Evolutionary conservation across 73 alveolate genomes (phyloP), one percentile per base, ranked within the genome.

Genomic region (Breviolum minutum): DNA sequence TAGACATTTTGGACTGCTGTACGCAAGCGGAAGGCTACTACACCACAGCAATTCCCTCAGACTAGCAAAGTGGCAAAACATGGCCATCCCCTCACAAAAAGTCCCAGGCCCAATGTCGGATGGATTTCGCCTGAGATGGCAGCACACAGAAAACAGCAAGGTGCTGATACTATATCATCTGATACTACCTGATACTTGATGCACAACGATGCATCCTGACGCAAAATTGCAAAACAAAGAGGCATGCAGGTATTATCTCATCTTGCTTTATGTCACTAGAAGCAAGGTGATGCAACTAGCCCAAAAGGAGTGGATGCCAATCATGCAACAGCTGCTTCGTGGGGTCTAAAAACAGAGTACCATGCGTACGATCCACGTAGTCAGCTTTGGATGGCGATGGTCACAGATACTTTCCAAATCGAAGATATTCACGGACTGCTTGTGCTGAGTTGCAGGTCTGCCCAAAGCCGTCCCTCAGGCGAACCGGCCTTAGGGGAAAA

Each of bases 401-500:
- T 40, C 54, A 40, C 26, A 73, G 20, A 24, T 73, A 9, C 60
- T 40, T 24, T 73, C 27, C 20, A 40, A 40, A 40, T 40, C 54
- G 54, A 40, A 40, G 54, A 40, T 40, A 2, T 40, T 40, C 54
- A 2, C 54, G 54, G 54, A 40, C 54, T 40, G 54, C 54, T 32
- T n/a, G 20, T 7, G 90, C 90, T 22, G n/a, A 22, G 76, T 32
- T 29, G 29, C 97, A 91, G 63, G 85, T 91, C 88, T 7, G 87
- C 87, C 97, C 97, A 91, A 22, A 91, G 97, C 69, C 97, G 97
- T 6, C 97, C 97, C 24, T 70, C 89, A 60, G 85, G 87, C 8
- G 79, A 26, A 48, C 97, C 97, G 20, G 97, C 97, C 97, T 91
- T 66, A 32, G 81, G 19, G 29, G 7, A 6, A 13, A 13, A 71